phyloP scores from a whole-genome alignment of 2,329 filamentous ascomycete genomes.

The Penicillium palitans region DNA sequence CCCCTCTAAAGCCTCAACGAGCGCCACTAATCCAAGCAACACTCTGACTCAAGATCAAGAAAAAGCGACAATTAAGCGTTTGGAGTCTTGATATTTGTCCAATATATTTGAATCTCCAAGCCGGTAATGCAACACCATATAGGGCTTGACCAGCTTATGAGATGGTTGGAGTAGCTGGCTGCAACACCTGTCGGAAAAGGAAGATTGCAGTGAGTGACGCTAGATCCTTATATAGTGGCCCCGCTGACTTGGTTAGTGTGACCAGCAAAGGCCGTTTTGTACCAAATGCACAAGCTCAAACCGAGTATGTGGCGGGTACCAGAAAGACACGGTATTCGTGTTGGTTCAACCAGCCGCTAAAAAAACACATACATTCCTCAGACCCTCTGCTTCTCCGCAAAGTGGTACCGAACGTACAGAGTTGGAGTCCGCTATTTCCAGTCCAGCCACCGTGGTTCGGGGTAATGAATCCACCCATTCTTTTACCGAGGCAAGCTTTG shows the following conservation, averaged over 20 bases:
- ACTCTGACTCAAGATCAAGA: neutral
- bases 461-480: neutral
- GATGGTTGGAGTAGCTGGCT: conserved; percentile 13
- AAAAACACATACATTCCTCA: conserved; percentile 5
- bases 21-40: neutral
- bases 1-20: neutral
- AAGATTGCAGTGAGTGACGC: conserved; percentile 8
- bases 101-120: neutral
- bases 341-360: conserved; percentile 23
- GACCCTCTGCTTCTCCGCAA: neutral
- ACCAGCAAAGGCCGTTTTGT: conserved; percentile 31
- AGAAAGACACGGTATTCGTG: conserved; percentile 31
- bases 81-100: neutral
- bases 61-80: no score
- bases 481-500: neutral
- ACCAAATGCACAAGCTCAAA: conserved; percentile 33
- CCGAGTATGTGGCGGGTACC: conserved; percentile 33
- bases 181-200: conserved; percentile 14
- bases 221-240: neutral
- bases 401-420: neutral
- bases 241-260: conserved; percentile 25
- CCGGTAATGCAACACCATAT: neutral
- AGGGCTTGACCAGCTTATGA: neutral
- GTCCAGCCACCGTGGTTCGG: neutral
- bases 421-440: neutral